Evolutionary conservation across 805 yeast genomes (phyloP), one percentile per base, ranked within the genome.

Genomic region (Teunomyces aglyptinius): DNA sequence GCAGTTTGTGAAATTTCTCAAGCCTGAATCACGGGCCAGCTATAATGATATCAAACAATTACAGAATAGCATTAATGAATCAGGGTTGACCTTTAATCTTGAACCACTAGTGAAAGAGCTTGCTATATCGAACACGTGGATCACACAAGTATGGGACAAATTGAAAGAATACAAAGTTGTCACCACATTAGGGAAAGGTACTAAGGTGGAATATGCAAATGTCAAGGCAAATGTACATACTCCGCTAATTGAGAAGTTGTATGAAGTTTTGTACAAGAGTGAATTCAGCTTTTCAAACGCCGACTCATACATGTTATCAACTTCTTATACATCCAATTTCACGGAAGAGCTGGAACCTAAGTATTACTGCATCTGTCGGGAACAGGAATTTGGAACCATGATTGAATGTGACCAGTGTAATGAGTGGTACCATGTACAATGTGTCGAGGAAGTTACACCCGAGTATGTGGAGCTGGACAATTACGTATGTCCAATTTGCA

Each of bases 381-480:
- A 76, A 41, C 63, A 63, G 19, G 91, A 84, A 53, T 75, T 53
- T 77, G 86, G 61, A 5, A 74, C 78, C 0, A 84, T 84, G 87
- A 78, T 83, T 38, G 85, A 80, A 48, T 85, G 91, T 64, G 90
- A 84, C 51, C 64, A 61, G 13, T 86, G 92, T 60, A 70, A 76
- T 44, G 89, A 84, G 55, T 84, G 90, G 90, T 85, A 79, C 56
- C 91, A 85, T 58, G 74, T 77, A 39, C 64, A 63, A 12, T 85
- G 91, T 61, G 68, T 85, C 38, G 75, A 74, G 12, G 51, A 47
- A 12, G 49, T 45, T 13, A 40, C 31, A 10, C 38, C 39, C 10
- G 49, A 47, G 7, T 39, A 41, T 12, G 49, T 43, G 13, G 34
- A 48, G 6, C 61, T 59, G 28, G 70, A 62, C 2, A 52, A 44